Percentiles rank a stretch among this genome's conserved stretches.
These are phyloP conservation scores for Soucietia sequanensis DNA, from an alignment of 805 yeast species.

Conservation along the genomic window DNA sequence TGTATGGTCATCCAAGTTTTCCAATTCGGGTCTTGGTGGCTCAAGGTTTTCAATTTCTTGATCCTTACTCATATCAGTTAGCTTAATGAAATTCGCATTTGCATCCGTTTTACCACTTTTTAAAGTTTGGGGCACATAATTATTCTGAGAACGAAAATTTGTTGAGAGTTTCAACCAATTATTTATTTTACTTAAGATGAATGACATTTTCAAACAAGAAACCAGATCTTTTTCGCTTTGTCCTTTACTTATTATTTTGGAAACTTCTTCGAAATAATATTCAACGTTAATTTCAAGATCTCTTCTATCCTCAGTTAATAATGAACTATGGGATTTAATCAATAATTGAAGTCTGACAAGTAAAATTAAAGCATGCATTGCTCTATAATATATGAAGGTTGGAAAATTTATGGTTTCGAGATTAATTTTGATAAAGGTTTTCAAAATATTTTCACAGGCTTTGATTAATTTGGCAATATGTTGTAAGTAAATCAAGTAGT, in stretches of 20 bases:
- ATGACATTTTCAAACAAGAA: constrained; percentile 22
- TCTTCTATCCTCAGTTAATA: constrained; percentile 4
- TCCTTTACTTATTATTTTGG: constrained; percentile 16
- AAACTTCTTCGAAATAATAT: constrained; percentile 15
- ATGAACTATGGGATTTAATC: constrained; percentile 38
- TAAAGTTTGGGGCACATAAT: neutral
- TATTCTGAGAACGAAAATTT: constrained; percentile 1
- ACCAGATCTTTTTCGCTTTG: constrained; percentile 17
- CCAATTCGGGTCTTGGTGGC: constrained; percentile 16
- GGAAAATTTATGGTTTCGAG: constrained; percentile 40
- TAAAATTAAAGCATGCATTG: constrained; percentile 51
- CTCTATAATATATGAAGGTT: constrained; percentile 52
- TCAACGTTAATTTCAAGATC: constrained; percentile 19
- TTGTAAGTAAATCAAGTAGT: constrained; percentile 32
- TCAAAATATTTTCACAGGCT: constrained; percentile 46
- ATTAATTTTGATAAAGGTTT: constrained; percentile 42
- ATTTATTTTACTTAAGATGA: constrained; percentile 20
- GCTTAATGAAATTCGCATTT: constrained; percentile 19
- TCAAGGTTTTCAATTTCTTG: constrained; percentile 24
- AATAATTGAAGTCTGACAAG: constrained; percentile 46
- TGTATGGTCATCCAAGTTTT: too few relatives aligned
- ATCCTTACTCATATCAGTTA: constrained; percentile 30
- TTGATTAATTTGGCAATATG: constrained; percentile 42
- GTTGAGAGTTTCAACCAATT: constrained; percentile 26
- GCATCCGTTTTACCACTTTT: constrained; percentile 2